Evolutionary conservation across 495 filamentous ascomycete genomes (phyloP).

Genomic region (Penicillium ucsense): DNA sequence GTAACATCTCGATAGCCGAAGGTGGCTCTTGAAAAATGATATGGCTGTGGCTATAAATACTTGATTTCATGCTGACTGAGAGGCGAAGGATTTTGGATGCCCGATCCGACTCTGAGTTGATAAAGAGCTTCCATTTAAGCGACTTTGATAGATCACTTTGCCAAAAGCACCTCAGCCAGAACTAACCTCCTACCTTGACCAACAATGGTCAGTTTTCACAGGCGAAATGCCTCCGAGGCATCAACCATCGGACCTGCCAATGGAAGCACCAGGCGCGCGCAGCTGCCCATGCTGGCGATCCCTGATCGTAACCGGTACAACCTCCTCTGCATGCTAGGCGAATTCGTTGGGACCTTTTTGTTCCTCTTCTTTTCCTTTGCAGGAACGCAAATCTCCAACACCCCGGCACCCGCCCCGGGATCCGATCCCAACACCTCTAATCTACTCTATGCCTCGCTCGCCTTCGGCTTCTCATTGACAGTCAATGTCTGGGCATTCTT

Average conservation of each 20-base stretch:
- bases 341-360: conserved; percentile 72
- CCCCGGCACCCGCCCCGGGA: conserved; percentile 23
- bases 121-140: too few species aligned
- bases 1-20: too few species aligned
- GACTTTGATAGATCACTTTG: too few species aligned
- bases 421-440: conserved; percentile 30
- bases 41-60: too few species aligned
- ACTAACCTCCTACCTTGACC: too few species aligned
- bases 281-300: conserved; percentile 33
- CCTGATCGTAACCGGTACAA: conserved; percentile 35
- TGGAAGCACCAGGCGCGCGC: conserved; percentile 3
- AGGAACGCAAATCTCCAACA: conserved; percentile 65
- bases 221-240: conserved; percentile 2
- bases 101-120: too few species aligned
- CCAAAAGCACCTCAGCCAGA: too few species aligned
- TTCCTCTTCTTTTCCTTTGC: conserved; percentile 79
- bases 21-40: too few species aligned
- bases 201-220: conserved; percentile 3
- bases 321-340: conserved; percentile 52
- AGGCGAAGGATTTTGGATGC: too few species aligned
- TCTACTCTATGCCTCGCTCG: conserved; percentile 60
- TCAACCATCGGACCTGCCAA: conserved; percentile 6
- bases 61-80: too few species aligned
- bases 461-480: conserved; percentile 65
- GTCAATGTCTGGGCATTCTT: conserved; percentile 86